These are phyloP conservation scores for Withania somnifera DNA, from an alignment of 305 asterid species.

Conservation along the genomic window DNA sequence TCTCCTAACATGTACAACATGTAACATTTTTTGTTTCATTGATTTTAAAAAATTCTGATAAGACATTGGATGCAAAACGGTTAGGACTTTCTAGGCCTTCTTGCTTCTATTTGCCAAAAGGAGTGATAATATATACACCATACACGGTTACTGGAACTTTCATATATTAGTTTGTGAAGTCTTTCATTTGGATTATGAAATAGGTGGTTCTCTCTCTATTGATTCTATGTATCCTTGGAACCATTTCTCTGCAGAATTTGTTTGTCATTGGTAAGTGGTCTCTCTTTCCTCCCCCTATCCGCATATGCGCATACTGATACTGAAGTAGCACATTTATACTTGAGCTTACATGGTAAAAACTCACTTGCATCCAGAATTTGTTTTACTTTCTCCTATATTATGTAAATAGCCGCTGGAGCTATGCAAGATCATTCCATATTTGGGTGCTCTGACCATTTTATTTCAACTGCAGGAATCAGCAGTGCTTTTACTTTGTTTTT, in stretches of 20 bases:
- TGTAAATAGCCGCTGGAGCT: neutral
- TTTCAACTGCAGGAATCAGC: slow-evolving; percentile 39
- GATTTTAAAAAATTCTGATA: neutral
- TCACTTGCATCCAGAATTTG: neutral
- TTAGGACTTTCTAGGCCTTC: neutral
- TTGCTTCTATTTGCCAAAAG: neutral
- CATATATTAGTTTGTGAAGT: slow-evolving; percentile 5
- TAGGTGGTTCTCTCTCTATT: slow-evolving; percentile 62
- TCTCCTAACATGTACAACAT: too few relatives aligned
- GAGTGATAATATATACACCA: neutral
- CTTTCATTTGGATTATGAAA: slow-evolving; percentile 15
- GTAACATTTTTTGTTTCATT: neutral
- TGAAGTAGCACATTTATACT: neutral
- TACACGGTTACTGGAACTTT: neutral
- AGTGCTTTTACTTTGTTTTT: slow-evolving; percentile 40
- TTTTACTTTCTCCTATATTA: neutral
- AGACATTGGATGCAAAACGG: neutral
- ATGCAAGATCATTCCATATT: neutral
- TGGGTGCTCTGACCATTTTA: slow-evolving; percentile 4
- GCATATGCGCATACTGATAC: neutral
- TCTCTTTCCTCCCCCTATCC: neutral
- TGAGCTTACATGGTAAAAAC: neutral
- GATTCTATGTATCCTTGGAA: slow-evolving; percentile 68
- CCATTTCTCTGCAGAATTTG: slow-evolving; percentile 42
- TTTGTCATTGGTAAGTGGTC: slow-evolving; percentile 50